Conservation (phyloP, 2,329 filamentous ascomycete species). For the Chrysoporthe deuterocubensis region DNA sequence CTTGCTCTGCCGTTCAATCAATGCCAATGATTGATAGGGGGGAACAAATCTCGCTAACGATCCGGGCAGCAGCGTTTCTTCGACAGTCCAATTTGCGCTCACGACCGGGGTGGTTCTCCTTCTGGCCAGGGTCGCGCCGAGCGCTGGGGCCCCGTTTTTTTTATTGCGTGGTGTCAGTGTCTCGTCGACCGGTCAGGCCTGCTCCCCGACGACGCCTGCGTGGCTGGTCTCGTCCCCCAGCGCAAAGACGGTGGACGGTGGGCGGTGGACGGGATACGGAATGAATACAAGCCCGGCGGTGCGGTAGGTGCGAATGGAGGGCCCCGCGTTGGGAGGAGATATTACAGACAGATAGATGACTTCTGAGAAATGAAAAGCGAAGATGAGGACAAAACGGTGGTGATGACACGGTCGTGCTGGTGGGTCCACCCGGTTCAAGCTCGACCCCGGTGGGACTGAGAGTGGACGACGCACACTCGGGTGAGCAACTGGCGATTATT, state of each 20-base stretch:
- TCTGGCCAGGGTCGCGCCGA: slow-evolving; percentile 4
- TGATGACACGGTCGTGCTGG: background rate
- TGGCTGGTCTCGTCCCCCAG: slow-evolving; percentile 1
- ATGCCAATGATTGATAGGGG: slow-evolving; percentile 36
- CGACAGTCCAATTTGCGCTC: slow-evolving; percentile 37
- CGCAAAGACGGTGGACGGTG: background rate
- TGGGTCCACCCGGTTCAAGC: slow-evolving; percentile 19
- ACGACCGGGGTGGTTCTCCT: slow-evolving; percentile 30
- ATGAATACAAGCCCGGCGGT: background rate
- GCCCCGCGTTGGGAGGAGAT: background rate
- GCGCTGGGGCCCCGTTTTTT: slow-evolving; percentile 15
- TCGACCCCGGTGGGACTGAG: slow-evolving; percentile 13
- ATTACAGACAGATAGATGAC: background rate
- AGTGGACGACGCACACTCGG: slow-evolving; percentile 22
- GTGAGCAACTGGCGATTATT: slow-evolving; percentile 23
- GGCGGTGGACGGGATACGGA: slow-evolving; percentile 5
- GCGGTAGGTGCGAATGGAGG: background rate
- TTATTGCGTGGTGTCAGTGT: slow-evolving; percentile 20
- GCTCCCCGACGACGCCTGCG: background rate
- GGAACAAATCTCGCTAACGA: slow-evolving; percentile 48
- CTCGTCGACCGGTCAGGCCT: slow-evolving; percentile 13
- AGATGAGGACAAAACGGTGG: slow-evolving; percentile 7
- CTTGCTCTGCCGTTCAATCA: slow-evolving; percentile 29
- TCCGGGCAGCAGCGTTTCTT: slow-evolving; percentile 37
- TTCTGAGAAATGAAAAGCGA: slow-evolving; percentile 10